A percentile compares a stretch with the other conserved stretches of the same genome.
Evolutionary conservation across 139 green algal species (phyloP).

Genomic region (Picochlorum sp.): DNA sequence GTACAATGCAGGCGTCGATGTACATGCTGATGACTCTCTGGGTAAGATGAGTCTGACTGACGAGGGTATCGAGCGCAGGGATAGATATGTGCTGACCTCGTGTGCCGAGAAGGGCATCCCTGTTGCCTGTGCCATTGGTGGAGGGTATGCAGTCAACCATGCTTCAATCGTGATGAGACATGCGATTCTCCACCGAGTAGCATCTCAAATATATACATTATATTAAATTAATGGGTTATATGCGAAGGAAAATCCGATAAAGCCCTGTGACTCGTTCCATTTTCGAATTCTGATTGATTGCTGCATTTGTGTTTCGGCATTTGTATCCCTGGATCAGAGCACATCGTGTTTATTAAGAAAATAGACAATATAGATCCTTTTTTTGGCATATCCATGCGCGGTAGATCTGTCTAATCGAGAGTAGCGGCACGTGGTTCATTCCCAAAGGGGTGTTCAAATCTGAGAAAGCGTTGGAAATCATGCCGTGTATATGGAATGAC

Average conservation of each 20-base stretch:
- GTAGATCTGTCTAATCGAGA: too few relatives aligned
- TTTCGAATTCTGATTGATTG: too few relatives aligned
- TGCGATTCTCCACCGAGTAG: slow-evolving; percentile 33
- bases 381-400: too few relatives aligned
- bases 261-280: too few relatives aligned
- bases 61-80: slow-evolving; percentile 32
- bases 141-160: slow-evolving; percentile 41
- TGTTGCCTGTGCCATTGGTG: slow-evolving; percentile 41
- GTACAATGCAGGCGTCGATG: slow-evolving; percentile 55
- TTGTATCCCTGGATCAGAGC: too few relatives aligned
- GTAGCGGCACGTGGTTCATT: too few relatives aligned
- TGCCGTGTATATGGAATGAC: slow-evolving; percentile 31
- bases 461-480: background rate
- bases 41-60: slow-evolving; percentile 34
- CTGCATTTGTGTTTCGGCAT: too few relatives aligned
- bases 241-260: background rate
- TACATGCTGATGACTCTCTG: slow-evolving; percentile 41
- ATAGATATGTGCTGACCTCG: slow-evolving; percentile 27
- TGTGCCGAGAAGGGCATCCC: slow-evolving; percentile 28
- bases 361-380: too few relatives aligned
- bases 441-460: background rate
- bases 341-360: too few relatives aligned
- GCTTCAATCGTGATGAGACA: slow-evolving; percentile 36
- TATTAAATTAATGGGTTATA: background rate
- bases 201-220: background rate